Evolutionary conservation across 2,329 filamentous ascomycete genomes (phyloP), one percentile per base, ranked within the genome.

Genomic region (Pleurostoma richardsiae): DNA sequence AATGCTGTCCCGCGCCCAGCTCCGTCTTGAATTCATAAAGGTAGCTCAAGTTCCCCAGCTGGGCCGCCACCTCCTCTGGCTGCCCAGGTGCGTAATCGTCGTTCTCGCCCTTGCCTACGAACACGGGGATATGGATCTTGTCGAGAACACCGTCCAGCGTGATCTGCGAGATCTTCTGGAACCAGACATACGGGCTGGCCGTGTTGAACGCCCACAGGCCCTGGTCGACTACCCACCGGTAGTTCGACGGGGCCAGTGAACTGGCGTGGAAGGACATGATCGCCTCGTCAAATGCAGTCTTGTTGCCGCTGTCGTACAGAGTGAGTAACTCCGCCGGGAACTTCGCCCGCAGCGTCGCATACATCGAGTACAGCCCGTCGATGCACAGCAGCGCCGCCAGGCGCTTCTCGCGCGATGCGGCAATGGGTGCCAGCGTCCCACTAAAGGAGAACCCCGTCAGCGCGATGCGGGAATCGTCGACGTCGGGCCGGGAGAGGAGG

Each of bases 331-430:
- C 44, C 36, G 38, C 42, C 6, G 52, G 48, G n/a, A 49, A 43
- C 27, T 49, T 26, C 2, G 11, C 28, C 4, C 41, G 4, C 33
- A 54, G 52, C 5, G 43, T 50, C 2, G 42, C 38, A 4, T 55
- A 57, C 5, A 56, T 43, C 45, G 66, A 58, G 48, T 54, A 67
- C 6, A 71, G 47, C 1, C 67, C 69, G 49, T 69, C 69, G 26
- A 67, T 58, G 27, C 61, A 56, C 39, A 71, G 52, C 5, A 62
- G 53, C 1, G 69, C 70, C 1, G 57, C 54, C 5, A 72, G 46
- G 1, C 69, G 64, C 39, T 57, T 64, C 47, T 73, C 70, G 49
- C 67, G 70, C 0, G 69, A 67, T 1, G 69, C 68, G 2, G 66
- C 69, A 5, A 68, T 62, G 3, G 63, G 53, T 4, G 61, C 63